Base-by-base conservation (phyloP, 2,329 filamentous ascomycete species). In the Monilinia fructigena region DNA sequence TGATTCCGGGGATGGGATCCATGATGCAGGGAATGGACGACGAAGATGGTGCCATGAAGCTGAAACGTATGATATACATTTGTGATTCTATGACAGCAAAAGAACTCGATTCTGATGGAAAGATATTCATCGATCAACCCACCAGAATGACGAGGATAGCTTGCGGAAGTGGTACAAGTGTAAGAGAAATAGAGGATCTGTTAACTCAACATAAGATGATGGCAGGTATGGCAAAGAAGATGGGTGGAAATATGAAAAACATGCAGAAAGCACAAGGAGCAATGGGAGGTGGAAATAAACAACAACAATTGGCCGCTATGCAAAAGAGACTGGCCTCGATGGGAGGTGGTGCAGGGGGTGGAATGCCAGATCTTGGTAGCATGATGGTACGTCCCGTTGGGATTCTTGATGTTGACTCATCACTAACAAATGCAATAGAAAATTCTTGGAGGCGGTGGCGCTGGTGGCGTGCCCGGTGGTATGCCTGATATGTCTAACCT, bases 151-250 rank as follows among this genome's bases (percentile, higher is more conserved):
- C 93, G 20, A 86, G 95, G 47, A 89, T 99, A 59, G 95, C 95
- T 0, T 86, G 89, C 63, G 95, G 95, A 0, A 95, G 91, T 6
- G 95, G 95, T 42, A 98, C 95, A 0, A 91, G 86, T 50, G 95
- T 99, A 2, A 86, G 86, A 31, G 95, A 99, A 78, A 93, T 99
- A 20, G 95, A 99, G 78, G 95, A 99, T 75, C 82, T 99, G 8
- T 85, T 99, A n/a, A 97, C 93, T 0, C 95, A 99, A 79, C 94
- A 98, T 78, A 89, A 92, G 73, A 97, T 98, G 91, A 99, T 99
- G 95, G 91, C 92, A 0, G 92, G 92, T 67, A 97, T 99, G 93
- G 95, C 95, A 59, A 99, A 98, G 88, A 96, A 96, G 82, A 96
- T 99, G 87, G 94, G 95, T 67, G 93, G 93, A 50, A 93, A 92